phyloP scores from a whole-genome alignment of 768 basidiomycete genomes.

The Tulasnella sp. region DNA sequence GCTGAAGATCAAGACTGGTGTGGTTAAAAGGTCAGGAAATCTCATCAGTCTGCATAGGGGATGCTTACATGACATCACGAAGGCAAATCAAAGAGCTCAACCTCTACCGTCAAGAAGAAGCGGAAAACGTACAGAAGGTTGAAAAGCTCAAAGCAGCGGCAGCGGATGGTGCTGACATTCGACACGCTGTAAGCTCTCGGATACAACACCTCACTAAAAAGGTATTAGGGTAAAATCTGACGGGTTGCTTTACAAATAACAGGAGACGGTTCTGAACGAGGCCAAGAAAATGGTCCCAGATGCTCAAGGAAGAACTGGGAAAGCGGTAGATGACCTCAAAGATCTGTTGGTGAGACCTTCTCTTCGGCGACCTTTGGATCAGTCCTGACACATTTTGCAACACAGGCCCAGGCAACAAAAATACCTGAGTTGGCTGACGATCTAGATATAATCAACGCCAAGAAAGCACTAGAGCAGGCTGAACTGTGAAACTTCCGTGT shows the following conservation, averaged over 20 bases:
- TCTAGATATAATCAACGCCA: constrained; percentile 5
- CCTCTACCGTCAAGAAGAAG: constrained; percentile 56
- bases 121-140: constrained; percentile 45
- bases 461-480: constrained; percentile 13
- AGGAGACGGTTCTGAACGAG: constrained; percentile 49
- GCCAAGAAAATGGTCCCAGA: constrained; percentile 73
- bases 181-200: constrained; percentile 11
- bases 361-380: constrained; percentile 6
- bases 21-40: constrained; percentile 46
- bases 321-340: constrained; percentile 51
- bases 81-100: constrained; percentile 61
- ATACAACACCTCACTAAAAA: not conserved
- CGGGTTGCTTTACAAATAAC: too few relatives aligned
- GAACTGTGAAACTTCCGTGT: constrained; percentile 24
- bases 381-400: not conserved
- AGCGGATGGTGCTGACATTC: constrained; percentile 28
- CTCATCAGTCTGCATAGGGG: constrained; percentile 18
- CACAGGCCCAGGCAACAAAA: constrained; percentile 33
- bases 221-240: not conserved
- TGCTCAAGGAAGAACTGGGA: constrained; percentile 48
- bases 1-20: constrained; percentile 67
- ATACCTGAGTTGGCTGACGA: constrained; percentile 18
- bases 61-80: not conserved
- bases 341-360: constrained; percentile 52
- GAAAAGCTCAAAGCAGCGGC: constrained; percentile 50